A percentile compares a stretch with the other conserved stretches of the same genome.
Evolutionary conservation across 2,329 filamentous ascomycete species (phyloP).

Genomic region (Aspergillus sp.): DNA sequence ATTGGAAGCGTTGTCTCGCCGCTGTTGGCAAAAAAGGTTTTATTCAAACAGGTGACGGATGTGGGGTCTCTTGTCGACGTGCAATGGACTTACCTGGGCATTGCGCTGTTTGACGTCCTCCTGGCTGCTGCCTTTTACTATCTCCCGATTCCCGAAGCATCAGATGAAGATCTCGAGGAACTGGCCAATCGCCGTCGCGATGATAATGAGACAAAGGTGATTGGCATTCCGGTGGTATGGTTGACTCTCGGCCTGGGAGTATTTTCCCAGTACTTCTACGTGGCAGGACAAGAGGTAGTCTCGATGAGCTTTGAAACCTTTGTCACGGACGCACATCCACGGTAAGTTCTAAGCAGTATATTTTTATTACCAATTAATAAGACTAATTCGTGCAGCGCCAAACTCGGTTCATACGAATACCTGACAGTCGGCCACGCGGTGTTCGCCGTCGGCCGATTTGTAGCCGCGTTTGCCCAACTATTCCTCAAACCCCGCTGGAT

Average conservation of each 20-base stretch:
- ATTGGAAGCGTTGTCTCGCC: conserved; percentile 57
- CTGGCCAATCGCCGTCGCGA: conserved; percentile 48
- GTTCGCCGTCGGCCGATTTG: conserved; percentile 56
- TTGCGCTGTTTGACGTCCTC: conserved; percentile 55
- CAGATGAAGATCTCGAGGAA: conserved; percentile 55
- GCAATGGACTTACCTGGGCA: conserved; percentile 62
- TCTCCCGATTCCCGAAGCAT: conserved; percentile 58
- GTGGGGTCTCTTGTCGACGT: conserved; percentile 54
- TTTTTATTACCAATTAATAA: neutral
- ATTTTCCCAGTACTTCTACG: conserved; percentile 56
- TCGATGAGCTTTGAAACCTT: conserved; percentile 46
- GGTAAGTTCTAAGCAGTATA: too few relatives aligned
- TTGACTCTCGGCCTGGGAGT: conserved; percentile 52
- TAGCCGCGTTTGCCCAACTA: conserved; percentile 49
- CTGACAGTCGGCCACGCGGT: conserved; percentile 53
- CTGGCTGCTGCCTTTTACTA: conserved; percentile 59
- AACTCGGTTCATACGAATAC: conserved; percentile 36
- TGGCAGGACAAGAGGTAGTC: conserved; percentile 56
- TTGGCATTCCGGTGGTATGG: conserved; percentile 49
- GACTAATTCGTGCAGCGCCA: conserved; percentile 7
- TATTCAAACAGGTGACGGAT: conserved; percentile 48
- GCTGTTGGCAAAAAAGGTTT: conserved; percentile 54
- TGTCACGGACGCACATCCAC: conserved; percentile 31
- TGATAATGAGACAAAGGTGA: conserved; percentile 43
- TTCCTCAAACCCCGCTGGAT: conserved; percentile 56